Evolutionary conservation across 108 stramenopile species (phyloP).

Genomic region (Skeletonema menzelii): DNA sequence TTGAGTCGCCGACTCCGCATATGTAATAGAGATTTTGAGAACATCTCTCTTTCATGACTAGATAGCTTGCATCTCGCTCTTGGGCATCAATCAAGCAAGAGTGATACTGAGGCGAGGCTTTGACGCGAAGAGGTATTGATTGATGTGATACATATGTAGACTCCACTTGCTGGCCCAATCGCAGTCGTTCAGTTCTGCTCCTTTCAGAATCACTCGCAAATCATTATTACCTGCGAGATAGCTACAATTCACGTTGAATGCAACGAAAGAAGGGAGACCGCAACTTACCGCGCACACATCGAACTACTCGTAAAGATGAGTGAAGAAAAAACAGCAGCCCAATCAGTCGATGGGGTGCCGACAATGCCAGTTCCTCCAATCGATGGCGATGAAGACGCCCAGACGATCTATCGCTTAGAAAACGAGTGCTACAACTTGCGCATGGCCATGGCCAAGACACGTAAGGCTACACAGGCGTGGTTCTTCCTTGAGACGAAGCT

Average conservation of each 20-base stretch:
- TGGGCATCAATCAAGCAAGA: too few relatives aligned
- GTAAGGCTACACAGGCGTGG: constrained; percentile 13
- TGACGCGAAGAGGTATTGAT: too few relatives aligned
- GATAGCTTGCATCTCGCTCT: too few relatives aligned
- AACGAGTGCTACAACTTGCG: constrained; percentile 15
- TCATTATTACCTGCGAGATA: too few relatives aligned
- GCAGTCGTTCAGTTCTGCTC: too few relatives aligned
- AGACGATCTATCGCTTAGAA: constrained; percentile 13
- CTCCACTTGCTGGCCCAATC: not conserved
- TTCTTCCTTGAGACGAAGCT: constrained; percentile 14
- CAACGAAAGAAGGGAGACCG: not conserved
- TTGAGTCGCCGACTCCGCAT: too few relatives aligned
- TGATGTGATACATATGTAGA: too few relatives aligned
- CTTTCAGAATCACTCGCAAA: too few relatives aligned
- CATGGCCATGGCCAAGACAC: not conserved
- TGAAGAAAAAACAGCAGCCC: not conserved
- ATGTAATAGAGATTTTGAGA: too few relatives aligned
- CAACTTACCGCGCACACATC: not conserved
- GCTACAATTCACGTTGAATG: too few relatives aligned
- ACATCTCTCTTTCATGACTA: too few relatives aligned
- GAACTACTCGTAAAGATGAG: not conserved
- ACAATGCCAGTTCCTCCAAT: not conserved
- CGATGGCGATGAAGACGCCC: constrained; percentile 9
- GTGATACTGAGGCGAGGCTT: too few relatives aligned
- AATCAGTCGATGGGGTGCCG: not conserved